These are phyloP conservation scores for Triticum urartu DNA, from an alignment of 176 grass and related monocot species.

Conservation along the genomic window DNA sequence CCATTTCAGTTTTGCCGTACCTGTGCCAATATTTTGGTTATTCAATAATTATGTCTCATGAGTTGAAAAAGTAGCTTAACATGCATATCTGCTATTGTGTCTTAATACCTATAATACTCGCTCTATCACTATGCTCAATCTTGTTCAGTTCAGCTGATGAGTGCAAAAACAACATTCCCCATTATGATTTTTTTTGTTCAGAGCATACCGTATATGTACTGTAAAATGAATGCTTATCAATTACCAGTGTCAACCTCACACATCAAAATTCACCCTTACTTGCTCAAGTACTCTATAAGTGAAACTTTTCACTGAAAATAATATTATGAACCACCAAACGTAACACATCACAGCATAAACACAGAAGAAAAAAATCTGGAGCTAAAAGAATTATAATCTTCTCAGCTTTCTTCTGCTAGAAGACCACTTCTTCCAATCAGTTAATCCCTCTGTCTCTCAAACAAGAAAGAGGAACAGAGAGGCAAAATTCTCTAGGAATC, in stretches of 20 bases:
- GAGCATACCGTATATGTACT: neutral
- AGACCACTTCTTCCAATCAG: neutral
- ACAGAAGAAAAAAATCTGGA: neutral
- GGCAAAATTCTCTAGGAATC: neutral
- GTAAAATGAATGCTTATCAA: neutral
- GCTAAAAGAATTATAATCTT: neutral
- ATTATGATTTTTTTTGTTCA: neutral
- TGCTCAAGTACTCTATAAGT: neutral
- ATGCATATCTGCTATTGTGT: neutral
- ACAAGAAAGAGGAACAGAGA: neutral
- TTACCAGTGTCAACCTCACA: neutral
- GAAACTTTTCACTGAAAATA: neutral
- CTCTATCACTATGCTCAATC: neutral
- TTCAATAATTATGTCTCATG: neutral
- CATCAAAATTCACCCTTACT: neutral
- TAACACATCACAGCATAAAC: neutral
- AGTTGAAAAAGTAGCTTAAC: conserved; percentile 15
- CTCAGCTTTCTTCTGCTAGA: neutral
- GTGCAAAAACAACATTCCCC: neutral
- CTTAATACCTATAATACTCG: neutral
- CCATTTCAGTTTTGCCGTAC: neutral
- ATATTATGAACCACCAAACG: neutral
- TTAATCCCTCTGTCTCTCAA: neutral
- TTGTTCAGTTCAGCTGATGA: neutral
- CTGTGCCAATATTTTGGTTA: neutral